Evolutionary conservation across 2,329 filamentous ascomycete species (phyloP).

Genomic region (Phyllosticta paracitricarpa): DNA sequence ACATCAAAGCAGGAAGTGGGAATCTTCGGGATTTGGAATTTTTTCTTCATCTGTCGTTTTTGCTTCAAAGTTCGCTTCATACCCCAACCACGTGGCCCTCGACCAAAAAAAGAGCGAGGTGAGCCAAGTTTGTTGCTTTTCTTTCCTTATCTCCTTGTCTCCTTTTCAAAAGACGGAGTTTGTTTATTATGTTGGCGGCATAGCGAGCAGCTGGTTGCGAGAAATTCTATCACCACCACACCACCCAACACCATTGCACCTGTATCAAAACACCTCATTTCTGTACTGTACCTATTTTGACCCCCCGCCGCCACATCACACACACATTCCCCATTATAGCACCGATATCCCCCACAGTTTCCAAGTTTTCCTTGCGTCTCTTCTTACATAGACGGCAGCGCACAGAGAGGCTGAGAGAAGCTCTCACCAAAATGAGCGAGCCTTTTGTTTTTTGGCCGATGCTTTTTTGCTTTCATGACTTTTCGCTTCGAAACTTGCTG

Average conservation of each 20-base stretch:
- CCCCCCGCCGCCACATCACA: background rate
- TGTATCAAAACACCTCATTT: background rate
- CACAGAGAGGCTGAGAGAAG: background rate
- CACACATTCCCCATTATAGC: background rate
- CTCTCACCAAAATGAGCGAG: background rate
- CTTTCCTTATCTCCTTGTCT: background rate
- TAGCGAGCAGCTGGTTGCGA: background rate
- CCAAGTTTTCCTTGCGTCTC: background rate
- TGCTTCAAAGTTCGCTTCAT: conserved; percentile 10
- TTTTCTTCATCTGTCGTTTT: conserved; percentile 4
- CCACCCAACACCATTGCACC: background rate
- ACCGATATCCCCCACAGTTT: background rate
- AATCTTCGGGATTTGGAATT: background rate
- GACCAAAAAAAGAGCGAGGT: background rate
- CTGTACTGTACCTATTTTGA: background rate
- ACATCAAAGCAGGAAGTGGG: background rate
- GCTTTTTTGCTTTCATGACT: background rate
- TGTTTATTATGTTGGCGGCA: background rate
- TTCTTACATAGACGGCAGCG: background rate
- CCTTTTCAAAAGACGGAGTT: background rate
- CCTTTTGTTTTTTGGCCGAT: background rate
- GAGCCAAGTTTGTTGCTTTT: conserved; percentile 6
- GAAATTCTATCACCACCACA: background rate
- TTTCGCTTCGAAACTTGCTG: background rate
- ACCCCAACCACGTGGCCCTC: conserved; percentile 7